A percentile compares a stretch with the other conserved stretches of the same genome.
Conservation (phyloP, 192 early-diverging fungal species). For the Oehlia diaphana region DNA sequence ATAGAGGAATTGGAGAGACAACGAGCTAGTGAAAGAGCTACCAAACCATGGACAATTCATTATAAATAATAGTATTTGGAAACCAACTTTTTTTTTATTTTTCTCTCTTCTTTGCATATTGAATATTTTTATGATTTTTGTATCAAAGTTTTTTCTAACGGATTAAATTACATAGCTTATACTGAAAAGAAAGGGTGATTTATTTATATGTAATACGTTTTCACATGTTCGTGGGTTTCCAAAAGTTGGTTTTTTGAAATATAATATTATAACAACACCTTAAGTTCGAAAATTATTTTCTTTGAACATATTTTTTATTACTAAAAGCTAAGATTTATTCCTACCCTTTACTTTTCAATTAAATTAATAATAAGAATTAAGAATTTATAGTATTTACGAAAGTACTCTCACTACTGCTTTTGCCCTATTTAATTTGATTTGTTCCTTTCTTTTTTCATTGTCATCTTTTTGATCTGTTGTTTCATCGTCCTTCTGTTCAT, state of each 20-base stretch:
- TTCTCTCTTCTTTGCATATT: background rate
- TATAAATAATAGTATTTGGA: conserved; percentile 18
- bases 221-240: background rate
- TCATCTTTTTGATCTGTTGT: background rate
- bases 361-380: background rate
- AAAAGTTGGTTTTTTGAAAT: too few relatives aligned
- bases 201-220: background rate
- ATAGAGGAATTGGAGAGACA: conserved; percentile 28
- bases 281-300: too few relatives aligned
- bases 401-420: background rate
- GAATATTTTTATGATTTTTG: background rate
- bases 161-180: background rate
- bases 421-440: conserved; percentile 11
- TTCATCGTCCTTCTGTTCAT: background rate
- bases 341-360: background rate
- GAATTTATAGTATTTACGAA: background rate
- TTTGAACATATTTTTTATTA: background rate
- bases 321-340: background rate
- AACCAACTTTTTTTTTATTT: background rate
- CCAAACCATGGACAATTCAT: conserved; percentile 28
- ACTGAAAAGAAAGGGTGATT: background rate
- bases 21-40: conserved; percentile 20
- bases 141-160: background rate
- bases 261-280: too few relatives aligned
- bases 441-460: background rate